Evolutionary conservation across 495 filamentous ascomycete species (phyloP).

Genomic region (Daldinia concentrica): DNA sequence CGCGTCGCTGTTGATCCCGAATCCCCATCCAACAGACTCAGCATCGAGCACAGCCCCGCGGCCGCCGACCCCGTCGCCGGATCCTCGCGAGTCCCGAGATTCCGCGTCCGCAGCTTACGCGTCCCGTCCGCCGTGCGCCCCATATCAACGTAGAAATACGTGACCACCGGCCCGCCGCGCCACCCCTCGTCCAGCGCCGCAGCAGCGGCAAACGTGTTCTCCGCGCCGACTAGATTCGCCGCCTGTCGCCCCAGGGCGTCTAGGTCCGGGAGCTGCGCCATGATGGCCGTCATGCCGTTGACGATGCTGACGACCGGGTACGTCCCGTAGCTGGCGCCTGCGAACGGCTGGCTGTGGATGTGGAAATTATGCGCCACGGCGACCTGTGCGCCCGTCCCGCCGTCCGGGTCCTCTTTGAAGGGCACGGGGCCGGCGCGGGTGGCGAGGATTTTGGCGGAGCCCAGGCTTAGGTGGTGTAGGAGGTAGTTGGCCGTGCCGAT

Average conservation of each 20-base stretch:
- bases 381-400: neutral
- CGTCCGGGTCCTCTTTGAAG: neutral
- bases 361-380: neutral
- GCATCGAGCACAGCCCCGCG: neutral
- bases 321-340: neutral
- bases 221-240: neutral
- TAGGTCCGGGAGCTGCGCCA: neutral
- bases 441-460: neutral
- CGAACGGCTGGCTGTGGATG: neutral
- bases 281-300: neutral
- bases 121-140: neutral
- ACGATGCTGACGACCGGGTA: neutral
- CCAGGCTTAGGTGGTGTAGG: neutral
- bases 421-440: neutral
- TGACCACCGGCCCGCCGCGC: neutral
- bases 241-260: neutral
- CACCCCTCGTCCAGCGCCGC: neutral
- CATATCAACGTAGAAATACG: neutral
- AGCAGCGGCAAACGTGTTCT: neutral
- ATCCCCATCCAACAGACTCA: neutral
- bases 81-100: neutral
- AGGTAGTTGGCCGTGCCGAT: slow-evolving; percentile 58
- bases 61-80: neutral
- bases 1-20: neutral
- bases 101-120: neutral